Evolutionary conservation across 805 yeast genomes (phyloP).

Genomic region (Kodamaea hsintzibuensis): DNA sequence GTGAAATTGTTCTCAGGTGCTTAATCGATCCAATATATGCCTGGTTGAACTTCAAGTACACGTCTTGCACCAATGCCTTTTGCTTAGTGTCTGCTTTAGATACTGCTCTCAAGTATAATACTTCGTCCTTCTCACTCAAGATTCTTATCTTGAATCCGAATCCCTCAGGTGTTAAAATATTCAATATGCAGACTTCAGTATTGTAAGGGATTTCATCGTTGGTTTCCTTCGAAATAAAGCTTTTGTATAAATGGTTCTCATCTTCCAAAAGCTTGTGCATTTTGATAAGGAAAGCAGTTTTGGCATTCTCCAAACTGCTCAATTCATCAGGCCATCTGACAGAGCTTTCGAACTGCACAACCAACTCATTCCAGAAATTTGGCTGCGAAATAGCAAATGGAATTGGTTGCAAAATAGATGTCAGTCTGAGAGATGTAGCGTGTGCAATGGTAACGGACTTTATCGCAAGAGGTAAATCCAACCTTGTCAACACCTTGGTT

Average conservation of each 20-base stretch:
- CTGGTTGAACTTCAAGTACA: slow-evolving; percentile 64
- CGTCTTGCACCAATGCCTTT: slow-evolving; percentile 57
- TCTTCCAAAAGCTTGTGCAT: slow-evolving; percentile 47
- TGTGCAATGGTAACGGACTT: slow-evolving; percentile 67
- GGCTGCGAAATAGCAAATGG: slow-evolving; percentile 77
- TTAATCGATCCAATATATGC: slow-evolving; percentile 66
- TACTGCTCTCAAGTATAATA: slow-evolving; percentile 70
- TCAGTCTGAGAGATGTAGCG: slow-evolving; percentile 70
- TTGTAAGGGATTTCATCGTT: slow-evolving; percentile 60
- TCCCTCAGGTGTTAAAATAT: slow-evolving; percentile 84
- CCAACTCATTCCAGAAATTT: slow-evolving; percentile 75
- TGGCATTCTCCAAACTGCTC: slow-evolving; percentile 80
- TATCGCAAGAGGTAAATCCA: slow-evolving; percentile 66
- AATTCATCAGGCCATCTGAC: slow-evolving; percentile 96
- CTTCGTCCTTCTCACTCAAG: slow-evolving; percentile 80
- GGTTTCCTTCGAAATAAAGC: slow-evolving; percentile 63
- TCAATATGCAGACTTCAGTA: slow-evolving; percentile 54
- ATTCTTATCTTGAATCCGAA: slow-evolving; percentile 80
- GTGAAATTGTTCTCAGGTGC: slow-evolving; percentile 78
- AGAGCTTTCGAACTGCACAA: slow-evolving; percentile 86
- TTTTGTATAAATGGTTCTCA: slow-evolving; percentile 50
- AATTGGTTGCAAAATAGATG: slow-evolving; percentile 77
- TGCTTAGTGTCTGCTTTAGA: slow-evolving; percentile 58
- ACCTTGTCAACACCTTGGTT: slow-evolving; percentile 45
- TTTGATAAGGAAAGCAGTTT: slow-evolving; percentile 83